Evolutionary conservation across 2,329 filamentous ascomycete species (phyloP).

Genomic region (Diaporthe aspalathi): DNA sequence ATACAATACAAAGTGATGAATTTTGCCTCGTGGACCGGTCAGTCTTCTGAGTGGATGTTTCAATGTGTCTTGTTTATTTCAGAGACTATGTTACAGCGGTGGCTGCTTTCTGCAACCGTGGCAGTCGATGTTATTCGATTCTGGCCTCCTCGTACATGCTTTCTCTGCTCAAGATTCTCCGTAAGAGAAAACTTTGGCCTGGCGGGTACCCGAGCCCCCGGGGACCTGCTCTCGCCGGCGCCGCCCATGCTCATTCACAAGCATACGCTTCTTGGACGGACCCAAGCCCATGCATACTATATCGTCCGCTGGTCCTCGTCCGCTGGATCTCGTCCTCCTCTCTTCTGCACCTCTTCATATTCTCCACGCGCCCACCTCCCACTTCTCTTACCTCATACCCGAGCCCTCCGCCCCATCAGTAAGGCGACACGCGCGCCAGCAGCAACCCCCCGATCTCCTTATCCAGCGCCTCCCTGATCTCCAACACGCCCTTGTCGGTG

Average conservation of each 20-base stretch:
- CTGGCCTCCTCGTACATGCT: neutral
- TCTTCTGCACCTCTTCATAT: neutral
- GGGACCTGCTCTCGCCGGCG: neutral
- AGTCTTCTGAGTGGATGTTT: neutral
- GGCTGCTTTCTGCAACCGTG: constrained; percentile 11
- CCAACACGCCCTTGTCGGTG: constrained; percentile 82
- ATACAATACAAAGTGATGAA: too few relatives aligned
- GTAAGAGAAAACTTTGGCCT: too few relatives aligned
- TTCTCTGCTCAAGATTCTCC: neutral
- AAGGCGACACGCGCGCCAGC: constrained; percentile 73
- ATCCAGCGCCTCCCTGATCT: constrained; percentile 84
- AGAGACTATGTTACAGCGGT: constrained; percentile 10
- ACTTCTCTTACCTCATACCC: neutral
- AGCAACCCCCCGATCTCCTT: constrained; percentile 83
- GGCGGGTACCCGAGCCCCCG: neutral
- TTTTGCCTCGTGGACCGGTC: neutral
- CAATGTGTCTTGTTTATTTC: neutral
- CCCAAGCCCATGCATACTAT: neutral
- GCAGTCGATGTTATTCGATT: neutral
- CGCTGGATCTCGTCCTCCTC: too few relatives aligned
- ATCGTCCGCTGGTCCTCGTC: neutral
- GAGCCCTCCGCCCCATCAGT: neutral
- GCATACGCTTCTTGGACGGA: neutral
- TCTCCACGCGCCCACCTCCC: neutral
- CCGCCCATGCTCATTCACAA: neutral